A percentile compares a stretch with the other conserved stretches of the same genome.
Conservation (phyloP, 495 filamentous ascomycete species). For the Venustampulla echinocandica region DNA sequence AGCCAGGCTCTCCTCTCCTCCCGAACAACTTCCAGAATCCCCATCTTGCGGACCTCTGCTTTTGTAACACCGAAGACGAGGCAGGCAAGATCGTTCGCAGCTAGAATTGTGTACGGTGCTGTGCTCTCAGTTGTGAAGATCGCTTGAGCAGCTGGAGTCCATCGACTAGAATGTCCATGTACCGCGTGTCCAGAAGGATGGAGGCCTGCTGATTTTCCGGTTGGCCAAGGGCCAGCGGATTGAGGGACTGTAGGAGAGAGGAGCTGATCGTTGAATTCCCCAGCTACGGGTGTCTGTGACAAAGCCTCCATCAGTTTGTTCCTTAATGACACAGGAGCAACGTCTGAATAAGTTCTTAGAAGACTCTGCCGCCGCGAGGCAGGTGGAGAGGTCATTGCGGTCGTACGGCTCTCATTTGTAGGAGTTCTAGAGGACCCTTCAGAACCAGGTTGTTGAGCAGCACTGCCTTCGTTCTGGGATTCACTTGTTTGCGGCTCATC, state of each 20-base stretch:
- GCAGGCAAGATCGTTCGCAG: constrained; percentile 96
- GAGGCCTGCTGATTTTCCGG: constrained; percentile 21
- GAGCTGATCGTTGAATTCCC: constrained; percentile 38
- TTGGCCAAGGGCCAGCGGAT: constrained; percentile 26
- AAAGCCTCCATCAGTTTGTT: constrained; percentile 81
- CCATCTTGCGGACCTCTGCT: constrained; percentile 86
- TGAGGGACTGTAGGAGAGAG: constrained; percentile 36
- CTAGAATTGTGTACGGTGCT: constrained; percentile 87
- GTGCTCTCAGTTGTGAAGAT: constrained; percentile 89
- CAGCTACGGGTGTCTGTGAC: constrained; percentile 67
- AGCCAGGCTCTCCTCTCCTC: constrained; percentile 83
- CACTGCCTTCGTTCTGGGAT: background rate
- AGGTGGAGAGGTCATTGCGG: constrained; percentile 41
- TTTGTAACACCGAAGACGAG: constrained; percentile 92
- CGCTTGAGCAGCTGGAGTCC: constrained; percentile 84
- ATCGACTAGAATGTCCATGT: constrained; percentile 81
- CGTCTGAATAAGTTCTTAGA: constrained; percentile 83
- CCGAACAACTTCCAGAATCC: constrained; percentile 89
- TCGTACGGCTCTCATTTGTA: constrained; percentile 46
- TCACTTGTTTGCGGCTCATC: background rate
- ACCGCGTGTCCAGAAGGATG: constrained; percentile 38
- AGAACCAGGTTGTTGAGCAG: constrained; percentile 9
- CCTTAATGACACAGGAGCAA: constrained; percentile 59
- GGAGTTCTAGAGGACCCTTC: constrained; percentile 47
- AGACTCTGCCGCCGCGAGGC: constrained; percentile 59